These are phyloP conservation scores for Fraxinus sp. DNA, from an alignment of 305 asterid species.

Conservation along the genomic window DNA sequence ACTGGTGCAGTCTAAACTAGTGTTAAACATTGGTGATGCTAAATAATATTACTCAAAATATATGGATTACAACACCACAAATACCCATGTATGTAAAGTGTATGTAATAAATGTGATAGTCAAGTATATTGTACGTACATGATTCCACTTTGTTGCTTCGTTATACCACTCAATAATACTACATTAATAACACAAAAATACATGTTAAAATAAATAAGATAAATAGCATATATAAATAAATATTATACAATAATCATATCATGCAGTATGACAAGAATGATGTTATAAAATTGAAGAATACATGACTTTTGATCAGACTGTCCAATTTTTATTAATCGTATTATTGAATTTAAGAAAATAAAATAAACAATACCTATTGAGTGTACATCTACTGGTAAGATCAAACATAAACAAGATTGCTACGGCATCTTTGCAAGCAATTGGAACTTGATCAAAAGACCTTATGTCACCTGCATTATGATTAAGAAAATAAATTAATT, in stretches of 20 bases:
- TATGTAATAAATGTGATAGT: no score
- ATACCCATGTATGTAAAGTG: no score
- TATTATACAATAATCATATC: not conserved
- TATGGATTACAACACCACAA: no score
- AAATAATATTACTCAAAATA: no score
- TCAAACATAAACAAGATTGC: constrained; percentile 85
- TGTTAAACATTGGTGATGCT: no score
- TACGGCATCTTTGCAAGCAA: constrained; percentile 88
- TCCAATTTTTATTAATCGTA: not conserved
- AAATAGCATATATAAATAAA: not conserved
- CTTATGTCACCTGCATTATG: constrained; percentile 52
- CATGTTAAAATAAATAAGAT: constrained; percentile 6
- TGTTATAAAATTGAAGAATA: not conserved
- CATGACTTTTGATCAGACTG: not conserved
- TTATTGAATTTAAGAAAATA: not conserved
- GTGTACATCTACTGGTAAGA: constrained; percentile 74
- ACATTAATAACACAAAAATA: constrained; percentile 23
- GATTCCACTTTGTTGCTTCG: constrained; percentile 93
- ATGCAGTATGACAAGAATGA: not conserved
- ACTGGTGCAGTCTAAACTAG: no score
- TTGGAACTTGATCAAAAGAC: constrained; percentile 71
- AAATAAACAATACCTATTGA: constrained; percentile 34
- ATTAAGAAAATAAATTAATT: not conserved
- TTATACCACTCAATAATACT: constrained; percentile 82
- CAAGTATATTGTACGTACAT: no score